These are phyloP conservation scores for Zasmidium citrigriseum DNA, from an alignment of 2,329 filamentous ascomycete genomes.

Conservation along the genomic window DNA sequence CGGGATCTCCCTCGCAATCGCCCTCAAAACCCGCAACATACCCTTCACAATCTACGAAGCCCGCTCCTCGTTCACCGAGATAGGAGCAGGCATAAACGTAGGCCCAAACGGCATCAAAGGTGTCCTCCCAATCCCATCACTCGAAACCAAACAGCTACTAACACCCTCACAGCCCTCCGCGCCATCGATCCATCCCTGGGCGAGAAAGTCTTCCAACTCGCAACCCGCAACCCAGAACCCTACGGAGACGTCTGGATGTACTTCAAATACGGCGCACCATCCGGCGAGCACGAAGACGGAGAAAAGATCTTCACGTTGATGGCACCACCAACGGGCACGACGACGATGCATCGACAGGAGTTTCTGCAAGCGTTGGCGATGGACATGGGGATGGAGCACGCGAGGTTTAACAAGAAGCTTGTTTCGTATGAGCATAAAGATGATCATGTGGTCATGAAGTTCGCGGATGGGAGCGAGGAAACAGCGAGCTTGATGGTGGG, in stretches of 20 bases:
- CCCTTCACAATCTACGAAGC: constrained; percentile 37
- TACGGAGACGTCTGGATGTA: constrained; percentile 43
- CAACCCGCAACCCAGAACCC: constrained; percentile 40
- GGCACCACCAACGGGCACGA: constrained; percentile 30
- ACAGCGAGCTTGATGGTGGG: constrained; percentile 55
- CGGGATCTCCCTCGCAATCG: constrained; percentile 57
- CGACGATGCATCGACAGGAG: constrained; percentile 40
- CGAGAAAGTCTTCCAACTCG: constrained; percentile 37
- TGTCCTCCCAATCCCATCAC: neutral
- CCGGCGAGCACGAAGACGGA: constrained; percentile 21
- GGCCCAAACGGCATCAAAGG: constrained; percentile 68
- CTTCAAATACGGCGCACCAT: constrained; percentile 39
- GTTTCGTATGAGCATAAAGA: constrained; percentile 11
- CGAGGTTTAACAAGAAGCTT: constrained; percentile 22
- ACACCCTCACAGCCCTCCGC: constrained; percentile 85
- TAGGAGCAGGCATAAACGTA: constrained; percentile 60
- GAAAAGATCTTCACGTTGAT: constrained; percentile 31
- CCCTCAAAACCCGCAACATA: constrained; percentile 43
- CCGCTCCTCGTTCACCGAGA: constrained; percentile 55
- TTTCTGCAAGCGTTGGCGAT: constrained; percentile 47
- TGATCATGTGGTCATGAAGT: constrained; percentile 35
- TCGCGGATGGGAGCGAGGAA: constrained; percentile 48
- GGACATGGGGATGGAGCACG: constrained; percentile 31
- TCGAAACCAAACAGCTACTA: neutral
- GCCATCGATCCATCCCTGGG: constrained; percentile 59